Conservation (phyloP, 495 filamentous ascomycete genomes). For the Echria macrotheca region DNA sequence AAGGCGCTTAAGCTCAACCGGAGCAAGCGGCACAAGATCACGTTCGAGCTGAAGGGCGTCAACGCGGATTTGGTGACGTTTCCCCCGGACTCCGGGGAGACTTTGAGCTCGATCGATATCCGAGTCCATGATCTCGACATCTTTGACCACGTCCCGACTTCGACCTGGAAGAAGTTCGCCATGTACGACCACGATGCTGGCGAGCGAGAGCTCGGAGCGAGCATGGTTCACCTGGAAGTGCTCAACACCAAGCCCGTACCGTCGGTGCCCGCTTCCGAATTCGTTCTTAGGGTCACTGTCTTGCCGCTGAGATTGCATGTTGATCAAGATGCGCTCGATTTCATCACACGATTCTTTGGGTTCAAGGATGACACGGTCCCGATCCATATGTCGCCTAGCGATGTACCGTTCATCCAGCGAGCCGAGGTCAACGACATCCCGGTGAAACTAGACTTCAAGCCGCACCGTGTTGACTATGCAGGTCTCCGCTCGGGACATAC, state of each 20-base stretch:
- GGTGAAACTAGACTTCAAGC: slow-evolving; percentile 92
- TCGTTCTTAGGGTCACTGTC: slow-evolving; percentile 79
- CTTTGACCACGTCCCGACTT: slow-evolving; percentile 90
- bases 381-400: slow-evolving; percentile 49
- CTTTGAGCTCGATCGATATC: slow-evolving; percentile 79
- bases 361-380: slow-evolving; percentile 77
- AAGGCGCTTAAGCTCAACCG: slow-evolving; percentile 70
- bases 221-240: slow-evolving; percentile 86
- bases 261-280: slow-evolving; percentile 80
- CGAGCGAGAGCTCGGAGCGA: slow-evolving; percentile 73
- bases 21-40: slow-evolving; percentile 90
- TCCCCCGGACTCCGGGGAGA: slow-evolving; percentile 70
- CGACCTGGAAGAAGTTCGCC: slow-evolving; percentile 97
- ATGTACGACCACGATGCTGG: slow-evolving; percentile 87
- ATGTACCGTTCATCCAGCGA: slow-evolving; percentile 84
- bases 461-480: slow-evolving; percentile 91
- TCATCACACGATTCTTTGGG: slow-evolving; percentile 94
- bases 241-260: slow-evolving; percentile 80
- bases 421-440: slow-evolving; percentile 79
- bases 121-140: slow-evolving; percentile 79
- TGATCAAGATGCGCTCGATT: slow-evolving; percentile 96
- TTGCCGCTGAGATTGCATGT: slow-evolving; percentile 89
- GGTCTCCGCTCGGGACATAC: slow-evolving; percentile 96
- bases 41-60: slow-evolving; percentile 85
- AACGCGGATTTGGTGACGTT: slow-evolving; percentile 80